These are phyloP conservation scores for Aegilops bicornis DNA, from an alignment of 176 grass and related monocot species.

Conservation along the genomic window DNA sequence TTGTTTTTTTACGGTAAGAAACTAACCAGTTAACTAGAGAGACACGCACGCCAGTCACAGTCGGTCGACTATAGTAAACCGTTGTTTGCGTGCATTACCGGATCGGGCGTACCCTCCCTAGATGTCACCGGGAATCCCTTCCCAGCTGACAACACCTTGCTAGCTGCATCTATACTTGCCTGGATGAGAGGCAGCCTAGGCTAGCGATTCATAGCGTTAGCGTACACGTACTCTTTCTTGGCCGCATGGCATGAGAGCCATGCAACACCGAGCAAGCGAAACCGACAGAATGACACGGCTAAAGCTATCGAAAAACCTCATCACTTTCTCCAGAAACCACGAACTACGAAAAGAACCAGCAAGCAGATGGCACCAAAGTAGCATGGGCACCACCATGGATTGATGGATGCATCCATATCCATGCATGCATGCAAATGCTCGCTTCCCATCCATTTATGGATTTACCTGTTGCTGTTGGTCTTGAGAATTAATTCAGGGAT, in stretches of 20 bases:
- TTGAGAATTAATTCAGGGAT: neutral
- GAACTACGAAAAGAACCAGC: neutral
- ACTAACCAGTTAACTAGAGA: neutral
- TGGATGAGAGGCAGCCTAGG: neutral
- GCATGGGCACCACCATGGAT: neutral
- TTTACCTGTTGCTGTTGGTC: constrained; percentile 10
- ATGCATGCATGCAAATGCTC: neutral
- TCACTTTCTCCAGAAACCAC: neutral
- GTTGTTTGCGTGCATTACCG: neutral
- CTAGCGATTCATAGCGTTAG: too few relatives aligned
- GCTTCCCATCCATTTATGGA: too few relatives aligned
- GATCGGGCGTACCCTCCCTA: constrained; percentile 1
- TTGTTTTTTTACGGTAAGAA: too few relatives aligned
- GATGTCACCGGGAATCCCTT: constrained; percentile 8
- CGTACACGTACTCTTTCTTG: neutral
- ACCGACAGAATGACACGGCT: neutral
- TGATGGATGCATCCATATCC: neutral
- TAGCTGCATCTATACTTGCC: neutral
- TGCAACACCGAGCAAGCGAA: neutral
- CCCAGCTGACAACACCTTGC: too few relatives aligned
- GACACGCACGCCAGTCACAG: neutral
- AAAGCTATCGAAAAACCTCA: neutral
- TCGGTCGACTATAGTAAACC: neutral
- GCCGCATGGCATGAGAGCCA: neutral
- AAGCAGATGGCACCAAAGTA: neutral